phyloP scores from a whole-genome alignment of 306 rosid genomes.

The Quercus agrifolia region DNA sequence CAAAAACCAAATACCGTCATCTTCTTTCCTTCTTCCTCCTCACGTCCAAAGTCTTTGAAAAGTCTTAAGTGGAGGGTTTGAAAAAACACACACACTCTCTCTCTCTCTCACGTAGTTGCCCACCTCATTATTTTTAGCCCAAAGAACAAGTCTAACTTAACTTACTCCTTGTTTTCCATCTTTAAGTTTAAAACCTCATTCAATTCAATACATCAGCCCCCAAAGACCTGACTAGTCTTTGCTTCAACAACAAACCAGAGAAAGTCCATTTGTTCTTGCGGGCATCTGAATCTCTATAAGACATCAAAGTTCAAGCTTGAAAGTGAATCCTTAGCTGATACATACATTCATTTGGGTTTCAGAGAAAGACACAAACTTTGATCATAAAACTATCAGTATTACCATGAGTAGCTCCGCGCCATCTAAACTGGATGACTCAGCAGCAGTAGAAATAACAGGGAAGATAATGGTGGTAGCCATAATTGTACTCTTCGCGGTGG shows the following conservation, averaged over 20 bases:
- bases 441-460: slow-evolving; percentile 47
- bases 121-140: slow-evolving; percentile 4
- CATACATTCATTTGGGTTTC: background rate
- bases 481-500: slow-evolving; percentile 61
- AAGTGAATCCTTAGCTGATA: background rate
- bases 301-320: background rate
- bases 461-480: slow-evolving; percentile 71
- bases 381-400: background rate
- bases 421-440: slow-evolving; percentile 20
- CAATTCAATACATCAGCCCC: background rate
- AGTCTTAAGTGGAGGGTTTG: slow-evolving; percentile 19
- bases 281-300: background rate
- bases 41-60: slow-evolving; percentile 34
- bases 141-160: slow-evolving; percentile 28
- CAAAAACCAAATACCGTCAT: background rate
- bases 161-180: background rate
- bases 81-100: too few relatives aligned
- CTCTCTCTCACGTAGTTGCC: slow-evolving; percentile 10
- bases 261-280: slow-evolving; percentile 14
- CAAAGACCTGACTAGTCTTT: background rate
- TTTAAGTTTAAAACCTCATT: background rate
- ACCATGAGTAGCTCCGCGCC: slow-evolving; percentile 27
- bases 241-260: background rate
- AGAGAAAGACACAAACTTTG: background rate
- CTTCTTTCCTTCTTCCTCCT: slow-evolving; percentile 13